Evolutionary conservation across 306 rosid genomes (phyloP), one percentile per base, ranked within the genome.

Genomic region (Mimosa bimucronata): DNA sequence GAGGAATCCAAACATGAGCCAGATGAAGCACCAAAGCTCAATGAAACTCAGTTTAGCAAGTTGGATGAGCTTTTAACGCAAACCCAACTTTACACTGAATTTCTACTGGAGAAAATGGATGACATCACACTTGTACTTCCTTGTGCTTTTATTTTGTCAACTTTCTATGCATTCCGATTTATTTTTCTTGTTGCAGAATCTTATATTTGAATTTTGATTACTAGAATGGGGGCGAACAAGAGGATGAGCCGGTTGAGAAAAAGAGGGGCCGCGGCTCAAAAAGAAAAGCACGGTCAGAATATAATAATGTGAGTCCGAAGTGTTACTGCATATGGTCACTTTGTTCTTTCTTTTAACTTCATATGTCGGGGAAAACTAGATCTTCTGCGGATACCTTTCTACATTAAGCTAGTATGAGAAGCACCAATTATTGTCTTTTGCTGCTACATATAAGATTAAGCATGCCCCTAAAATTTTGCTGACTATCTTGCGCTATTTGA

Each of bases 101-200:
- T 96, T 88, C 87, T 96, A 77, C 82, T 93, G 21, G 98, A 96
- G 91, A 96, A 96, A 83, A 96, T 96, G 97, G 98, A 96, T 45
- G 96, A 96, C 83, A 96, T 96, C 65, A 85, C 93, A 29, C 52
- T 79, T 66, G 99, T 93, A 89, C 45, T 18, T 45, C 73, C 44
- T 21, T 46, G 13, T 40, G 55, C 79, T 62, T 75, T 57, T 80
- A 19, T 81, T 48, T 57, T 34, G n/a, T 72, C 9, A 48, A 48
- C 80, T n/a, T 77, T 71, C 45, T 50, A 1, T 44, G 23, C 8
- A 8, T 73, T 23, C 23, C 42, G 19, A 26, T 58, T 68, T 67
- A 37, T 38, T 38, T 28, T 76, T 81, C 11, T 76, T 53, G 72
- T 66, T 37, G 60, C 30, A 38, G 41, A n/a, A 70, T 60, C 16